phyloP scores from a whole-genome alignment of 1,284 basidiomycete species.

The Caloboletus inedulis region DNA sequence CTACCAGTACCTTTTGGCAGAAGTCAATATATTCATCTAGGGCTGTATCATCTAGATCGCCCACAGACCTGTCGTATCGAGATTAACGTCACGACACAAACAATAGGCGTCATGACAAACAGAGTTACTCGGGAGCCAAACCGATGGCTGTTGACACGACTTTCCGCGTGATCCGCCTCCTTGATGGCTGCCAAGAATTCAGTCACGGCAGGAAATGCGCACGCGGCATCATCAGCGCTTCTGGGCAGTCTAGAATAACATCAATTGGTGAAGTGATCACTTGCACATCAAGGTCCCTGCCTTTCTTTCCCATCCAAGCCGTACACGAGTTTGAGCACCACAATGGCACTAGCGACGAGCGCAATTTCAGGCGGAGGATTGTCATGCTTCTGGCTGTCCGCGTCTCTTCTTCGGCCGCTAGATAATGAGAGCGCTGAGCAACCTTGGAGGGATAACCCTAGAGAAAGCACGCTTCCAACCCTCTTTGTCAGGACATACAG shows the following conservation, averaged over 20 bases:
- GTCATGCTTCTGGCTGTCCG: conserved; percentile 51
- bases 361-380: conserved; percentile 75
- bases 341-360: conserved; percentile 60
- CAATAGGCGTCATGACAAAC: conserved; percentile 27
- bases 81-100: conserved; percentile 13
- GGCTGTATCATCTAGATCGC: conserved; percentile 49
- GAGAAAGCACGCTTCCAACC: conserved; percentile 52
- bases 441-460: conserved; percentile 60
- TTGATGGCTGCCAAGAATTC: conserved; percentile 53
- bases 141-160: conserved; percentile 29
- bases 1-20: conserved; percentile 56
- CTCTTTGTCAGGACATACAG: conserved; percentile 63
- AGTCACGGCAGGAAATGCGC: conserved; percentile 54
- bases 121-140: conserved; percentile 37
- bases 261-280: conserved; percentile 9
- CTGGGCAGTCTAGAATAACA: conserved; percentile 43
- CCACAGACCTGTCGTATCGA: conserved; percentile 45
- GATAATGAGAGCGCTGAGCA: conserved; percentile 46
- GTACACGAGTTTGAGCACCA: conserved; percentile 81
- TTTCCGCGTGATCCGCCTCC: conserved; percentile 36
- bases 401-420: conserved; percentile 39
- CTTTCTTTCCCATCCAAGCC: conserved; percentile 72
- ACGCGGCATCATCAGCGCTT: conserved; percentile 53
- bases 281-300: conserved; percentile 33
- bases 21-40: conserved; percentile 70